Base-by-base conservation (phyloP, 2,329 filamentous ascomycete genomes). In the Diplocarpon mali region DNA sequence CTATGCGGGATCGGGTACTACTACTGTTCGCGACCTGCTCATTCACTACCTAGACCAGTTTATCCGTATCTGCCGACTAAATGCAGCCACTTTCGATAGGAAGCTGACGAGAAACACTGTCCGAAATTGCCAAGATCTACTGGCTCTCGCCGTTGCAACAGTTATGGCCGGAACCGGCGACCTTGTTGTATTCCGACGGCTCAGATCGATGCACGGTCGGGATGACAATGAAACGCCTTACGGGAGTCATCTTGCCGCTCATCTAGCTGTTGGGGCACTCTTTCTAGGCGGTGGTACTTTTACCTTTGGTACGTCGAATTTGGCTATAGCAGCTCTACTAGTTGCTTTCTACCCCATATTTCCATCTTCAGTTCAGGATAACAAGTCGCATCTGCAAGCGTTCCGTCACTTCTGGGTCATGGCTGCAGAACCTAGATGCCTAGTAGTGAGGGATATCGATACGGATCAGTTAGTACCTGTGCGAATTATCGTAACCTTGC, bases 151-250 rank as follows among this genome's bases (percentile, higher is more conserved):
- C 5, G 78, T 79, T 16, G 81, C 92, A 0, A 86, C 84, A 2
- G 86, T 96, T 41, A 96, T 96, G 90, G 88, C 93, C 5, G 92
- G 92, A 24, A 95, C 88, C 0, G 92, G 93, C 32, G 93, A 98
- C 59, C 69, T 98, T 15, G 67, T 76, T 2, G 80, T 95, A 1
- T 83, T 96, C 56, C 81, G 92, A 16, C 81, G 90, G 12, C 72
- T 98, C 28, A 83, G 92, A 13, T 79, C 85, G 13, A 75, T 98
- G 32, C 93, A 98, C 61, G 90, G 89, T 16, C 80, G 89, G 13
- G 80, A 89, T 42, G 85, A 95, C 46, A 68, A 75, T 1, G 85
- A 92, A 31, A 90, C 83, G 0, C 83, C 89, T 0, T 98, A 95
- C 59, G 92, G 92, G 37, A 95, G 87, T 44, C 90, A 98, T 60